Evolutionary conservation across 345 rosid species (phyloP), one percentile per base, ranked within the genome.

Genomic region (Pelargonium nanum): DNA sequence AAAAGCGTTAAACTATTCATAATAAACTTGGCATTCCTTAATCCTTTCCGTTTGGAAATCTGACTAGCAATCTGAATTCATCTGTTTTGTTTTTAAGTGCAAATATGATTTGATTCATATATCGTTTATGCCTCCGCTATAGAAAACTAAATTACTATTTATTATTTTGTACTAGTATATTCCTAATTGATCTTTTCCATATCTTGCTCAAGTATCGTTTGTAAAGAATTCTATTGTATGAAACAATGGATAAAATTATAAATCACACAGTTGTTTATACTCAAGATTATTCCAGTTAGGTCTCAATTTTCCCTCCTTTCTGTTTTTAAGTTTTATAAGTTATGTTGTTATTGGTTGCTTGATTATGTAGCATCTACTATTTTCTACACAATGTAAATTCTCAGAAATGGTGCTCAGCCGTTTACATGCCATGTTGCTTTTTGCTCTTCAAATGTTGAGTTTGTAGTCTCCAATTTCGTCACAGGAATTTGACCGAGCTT

Each of bases 401-500:
- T 40, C 48, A 50, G 62, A 59, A 44, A 24, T 59, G 24, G 17
- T 28, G 48, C 16, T 25, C 1, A 44, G 48, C 22, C 12, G 20
- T 57, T 30, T 16, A 25, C 48, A 64, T n/a, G 20, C 17, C 62
- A 28, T 24, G n/a, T 48, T 22, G 15, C 53, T 20, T 53, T 24
- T 44, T 28, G 6, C 22, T 51, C 40, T 60, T 26, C 53, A 51
- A 25, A 50, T 57, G 15, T 57, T 13, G 30, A 53, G 23, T 58
- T 65, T 56, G 62, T 22, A 59, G 12, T 52, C 61, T 24, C 34
- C 24, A 50, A 67, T 70, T 65, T 10, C 25, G 25, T 56, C 69
- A 58, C 84, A 85, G 91, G 81, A 77, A 72, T 60, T 72, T 85
- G 81, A 85, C 76, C 5, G 84, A 80, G 74, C 84, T 85, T 26